Base-by-base conservation (phyloP, 1,284 basidiomycete species). In the Ceratobasidium sp. region DNA sequence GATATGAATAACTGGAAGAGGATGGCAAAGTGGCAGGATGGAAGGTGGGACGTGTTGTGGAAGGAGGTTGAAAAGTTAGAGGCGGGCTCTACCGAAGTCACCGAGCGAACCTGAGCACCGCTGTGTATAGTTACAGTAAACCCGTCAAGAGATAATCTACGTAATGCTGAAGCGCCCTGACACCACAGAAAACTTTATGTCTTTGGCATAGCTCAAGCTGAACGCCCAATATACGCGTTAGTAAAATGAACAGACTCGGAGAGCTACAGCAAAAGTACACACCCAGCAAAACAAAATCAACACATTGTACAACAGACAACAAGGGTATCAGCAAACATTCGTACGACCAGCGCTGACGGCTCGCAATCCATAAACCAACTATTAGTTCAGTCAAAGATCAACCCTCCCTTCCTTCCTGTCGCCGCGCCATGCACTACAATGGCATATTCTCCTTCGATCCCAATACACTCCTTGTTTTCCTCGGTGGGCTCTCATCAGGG, bases 361-460 rank as follows among this genome's bases (percentile, higher is more conserved):
- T 6, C 47, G 47, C 23, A 38, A 38, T 38, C 35, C 35, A 38
- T 11, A 38, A 38, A 38, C 11, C 4, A 38, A 38, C 35, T 38
- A 38, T 38, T 38, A 38, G 35, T 38, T 38, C 35, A 38, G 35
- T 38, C 35, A 38, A 38, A 38, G 35, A 38, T 38, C 35, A 38
- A 4, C 35, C 35, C 6, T 11, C 35, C 35, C 11, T 49, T 44
- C 43, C 43, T 11, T 44, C 18, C 43, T 6, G 26, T 30, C 32
- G 16, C 6, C 63, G 5, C 21, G 13, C 11, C 21, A 7, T 16
- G 26, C 23, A 6, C 35, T 67, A 67, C 30, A 70, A 58, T 8
- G 66, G 66, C 6, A 70, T 23, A 35, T 70, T 70, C 43, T 70
- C 66, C 44, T 70, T 70, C n/a, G 57, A 28, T 11, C 54, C 66